Percentiles rank a stretch among this genome's conserved stretches.
phyloP scores from a whole-genome alignment of 1,139 yeast species.

The Yamadazyma friedrichii region DNA sequence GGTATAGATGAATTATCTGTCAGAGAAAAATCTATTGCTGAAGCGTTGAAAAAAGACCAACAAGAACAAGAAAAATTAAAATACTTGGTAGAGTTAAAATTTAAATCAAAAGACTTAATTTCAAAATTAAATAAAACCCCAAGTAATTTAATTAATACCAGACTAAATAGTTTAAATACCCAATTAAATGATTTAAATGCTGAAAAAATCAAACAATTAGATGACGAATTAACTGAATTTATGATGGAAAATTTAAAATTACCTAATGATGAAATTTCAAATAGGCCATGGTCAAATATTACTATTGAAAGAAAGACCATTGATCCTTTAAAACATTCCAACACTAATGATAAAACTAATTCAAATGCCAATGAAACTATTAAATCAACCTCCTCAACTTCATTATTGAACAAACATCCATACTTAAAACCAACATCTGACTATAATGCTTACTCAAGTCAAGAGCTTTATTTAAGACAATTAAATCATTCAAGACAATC shows the following conservation, averaged over 20 bases:
- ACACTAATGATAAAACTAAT: background rate
- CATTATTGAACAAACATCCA: constrained; percentile 36
- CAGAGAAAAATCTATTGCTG: constrained; percentile 44
- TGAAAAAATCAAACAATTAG: constrained; percentile 39
- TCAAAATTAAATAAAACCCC: constrained; percentile 38
- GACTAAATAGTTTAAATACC: constrained; percentile 30
- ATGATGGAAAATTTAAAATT: constrained; percentile 34
- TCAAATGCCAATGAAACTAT: constrained; percentile 7
- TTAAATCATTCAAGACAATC: constrained; percentile 48
- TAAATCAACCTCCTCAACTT: constrained; percentile 31
- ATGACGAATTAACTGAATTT: constrained; percentile 43
- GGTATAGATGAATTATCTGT: background rate
- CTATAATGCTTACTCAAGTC: constrained; percentile 57
- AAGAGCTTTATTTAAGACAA: constrained; percentile 76
- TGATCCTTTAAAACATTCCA: constrained; percentile 6
- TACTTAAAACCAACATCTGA: constrained; percentile 45
- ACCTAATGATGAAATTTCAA: constrained; percentile 28
- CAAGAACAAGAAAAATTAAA: constrained; percentile 37
- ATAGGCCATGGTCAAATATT: constrained; percentile 37
- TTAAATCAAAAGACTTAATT: constrained; percentile 27
- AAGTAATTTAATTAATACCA: constrained; percentile 25
- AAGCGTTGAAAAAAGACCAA: constrained; percentile 46
- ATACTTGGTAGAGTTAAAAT: constrained; percentile 36
- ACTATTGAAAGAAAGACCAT: constrained; percentile 7
- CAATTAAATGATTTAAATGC: constrained; percentile 30